Evolutionary conservation across 768 basidiomycete species (phyloP).

Genomic region (Pisolithus albus): DNA sequence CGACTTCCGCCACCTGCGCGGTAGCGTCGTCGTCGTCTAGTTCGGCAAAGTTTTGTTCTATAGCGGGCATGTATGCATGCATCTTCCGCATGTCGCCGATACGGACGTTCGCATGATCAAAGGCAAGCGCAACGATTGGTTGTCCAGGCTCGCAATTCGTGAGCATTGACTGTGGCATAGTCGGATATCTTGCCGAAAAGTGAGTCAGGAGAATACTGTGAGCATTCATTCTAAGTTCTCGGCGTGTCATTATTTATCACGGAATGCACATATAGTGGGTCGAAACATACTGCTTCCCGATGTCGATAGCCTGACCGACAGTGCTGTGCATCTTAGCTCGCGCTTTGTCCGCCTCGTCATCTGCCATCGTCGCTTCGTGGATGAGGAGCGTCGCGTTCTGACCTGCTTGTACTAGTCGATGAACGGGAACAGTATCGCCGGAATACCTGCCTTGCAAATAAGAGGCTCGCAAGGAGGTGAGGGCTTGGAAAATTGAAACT

Average conservation of each 20-base stretch:
- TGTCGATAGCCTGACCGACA: slow-evolving; percentile 76
- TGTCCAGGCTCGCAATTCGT: slow-evolving; percentile 18
- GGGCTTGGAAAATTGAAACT: slow-evolving; percentile 7
- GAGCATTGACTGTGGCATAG: slow-evolving; percentile 51
- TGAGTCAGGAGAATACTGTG: slow-evolving; percentile 86
- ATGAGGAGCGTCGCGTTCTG: slow-evolving; percentile 72
- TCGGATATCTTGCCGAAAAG: slow-evolving; percentile 92
- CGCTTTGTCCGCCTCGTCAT: slow-evolving; percentile 74
- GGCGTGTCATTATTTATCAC: not conserved
- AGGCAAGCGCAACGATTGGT: slow-evolving; percentile 64
- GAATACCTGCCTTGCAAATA: slow-evolving; percentile 58
- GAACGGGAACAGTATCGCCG: slow-evolving; percentile 80
- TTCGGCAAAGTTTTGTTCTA: slow-evolving; percentile 58
- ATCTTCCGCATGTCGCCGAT: slow-evolving; percentile 86
- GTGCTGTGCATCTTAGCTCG: slow-evolving; percentile 80
- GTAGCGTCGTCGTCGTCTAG: slow-evolving; percentile 42
- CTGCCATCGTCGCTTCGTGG: slow-evolving; percentile 91
- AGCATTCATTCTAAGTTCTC: slow-evolving; percentile 65
- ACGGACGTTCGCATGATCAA: slow-evolving; percentile 68
- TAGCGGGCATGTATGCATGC: slow-evolving; percentile 62
- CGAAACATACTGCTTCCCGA: slow-evolving; percentile 56
- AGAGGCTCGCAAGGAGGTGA: not conserved
- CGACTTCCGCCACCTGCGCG: slow-evolving; percentile 8
- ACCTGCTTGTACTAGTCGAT: slow-evolving; percentile 59
- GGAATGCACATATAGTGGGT: slow-evolving; percentile 1